Base-by-base conservation (phyloP, 2,329 filamentous ascomycete species). In the Periconia sp. region DNA sequence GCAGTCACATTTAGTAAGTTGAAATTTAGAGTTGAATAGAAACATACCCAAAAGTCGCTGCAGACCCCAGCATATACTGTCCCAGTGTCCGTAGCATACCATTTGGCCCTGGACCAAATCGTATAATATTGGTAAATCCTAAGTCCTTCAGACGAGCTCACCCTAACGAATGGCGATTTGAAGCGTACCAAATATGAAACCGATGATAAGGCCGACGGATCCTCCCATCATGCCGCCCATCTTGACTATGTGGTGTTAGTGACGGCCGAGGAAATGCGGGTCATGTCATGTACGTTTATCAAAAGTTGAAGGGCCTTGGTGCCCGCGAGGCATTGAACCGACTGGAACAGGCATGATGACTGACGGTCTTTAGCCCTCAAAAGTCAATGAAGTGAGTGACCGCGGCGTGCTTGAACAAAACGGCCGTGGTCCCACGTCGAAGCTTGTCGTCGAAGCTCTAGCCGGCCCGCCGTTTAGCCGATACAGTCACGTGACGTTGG, bases 211-310 rank as follows among this genome's bases (percentile, higher is more conserved):
- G 50, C 94, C 94, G 50, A 99, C 94, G 73, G 91, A 95, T 70
- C 91, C 89, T 60, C 94, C 94, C 91, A 97, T 97, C 86, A 99
- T 86, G 52, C 88, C 91, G 61, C 94, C 94, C 91, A 97, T 96
- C 80, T 96, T 96, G 72, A 92, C 91, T 95, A 69, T 60, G 53
- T 35, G 43, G 28, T 25, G 49, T 70, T 76, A 65, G 66, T 56
- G 28, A 36, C 36, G 31, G 32, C 29, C 30, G 68, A 55, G 43
- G 39, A 43, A 40, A 64, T 46, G 29, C 17, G 25, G 32, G 36
- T n/a, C 40, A 18, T 35, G 4, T 35, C n/a, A 63, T 79, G 48
- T 78, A 88, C 86, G 78, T 72, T 89, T 89, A 69, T 89, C 86
- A 54, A 86, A 78, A 45, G 83, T 85, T 34, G 85, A 86, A 45